phyloP scores from a whole-genome alignment of 495 filamentous ascomycete species.

The Neurospora tetraspora region DNA sequence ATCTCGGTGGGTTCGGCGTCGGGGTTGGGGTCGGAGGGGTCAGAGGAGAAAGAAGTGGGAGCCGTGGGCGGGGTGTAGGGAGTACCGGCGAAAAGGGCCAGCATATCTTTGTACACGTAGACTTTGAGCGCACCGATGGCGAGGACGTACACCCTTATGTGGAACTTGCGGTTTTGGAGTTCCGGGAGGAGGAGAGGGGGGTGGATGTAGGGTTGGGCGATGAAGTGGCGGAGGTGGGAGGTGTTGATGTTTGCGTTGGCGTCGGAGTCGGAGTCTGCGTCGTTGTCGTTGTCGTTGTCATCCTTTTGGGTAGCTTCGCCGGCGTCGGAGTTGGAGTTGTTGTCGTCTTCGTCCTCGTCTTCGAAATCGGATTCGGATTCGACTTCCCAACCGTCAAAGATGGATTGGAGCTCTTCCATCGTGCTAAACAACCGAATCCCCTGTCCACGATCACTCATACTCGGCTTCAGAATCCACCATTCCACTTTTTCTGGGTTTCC shows the following conservation, averaged over 20 bases:
- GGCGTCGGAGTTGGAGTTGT: neutral
- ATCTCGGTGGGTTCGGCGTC: too few species aligned
- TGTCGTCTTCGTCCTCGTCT: constrained; percentile 40
- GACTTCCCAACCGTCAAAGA: constrained; percentile 82
- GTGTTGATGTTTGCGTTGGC: constrained; percentile 55
- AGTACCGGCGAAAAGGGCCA: constrained; percentile 77
- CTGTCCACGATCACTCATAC: constrained; percentile 94
- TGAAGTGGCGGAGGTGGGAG: constrained; percentile 89
- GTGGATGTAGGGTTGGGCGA: constrained; percentile 92
- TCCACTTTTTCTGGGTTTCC: constrained; percentile 29
- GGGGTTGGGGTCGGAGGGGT: too few species aligned
- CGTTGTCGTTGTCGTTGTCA: neutral
- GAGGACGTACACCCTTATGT: constrained; percentile 85
- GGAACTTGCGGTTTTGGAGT: constrained; percentile 70
- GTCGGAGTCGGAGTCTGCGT: too few species aligned
- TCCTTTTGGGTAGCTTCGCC: constrained; percentile 1
- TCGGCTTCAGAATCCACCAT: constrained; percentile 97
- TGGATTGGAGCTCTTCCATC: constrained; percentile 64
- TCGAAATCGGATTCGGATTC: constrained; percentile 44
- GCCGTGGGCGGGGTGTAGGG: constrained; percentile 44
- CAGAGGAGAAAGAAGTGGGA: too few species aligned
- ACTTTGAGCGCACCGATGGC: constrained; percentile 66
- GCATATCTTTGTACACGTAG: constrained; percentile 82
- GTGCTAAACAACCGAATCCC: constrained; percentile 83
- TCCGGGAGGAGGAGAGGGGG: constrained; percentile 67